A percentile compares a stretch with the other conserved stretches of the same genome.
Conservation (phyloP, 2,329 filamentous ascomycete species). For the Calonectria ilicicola region DNA sequence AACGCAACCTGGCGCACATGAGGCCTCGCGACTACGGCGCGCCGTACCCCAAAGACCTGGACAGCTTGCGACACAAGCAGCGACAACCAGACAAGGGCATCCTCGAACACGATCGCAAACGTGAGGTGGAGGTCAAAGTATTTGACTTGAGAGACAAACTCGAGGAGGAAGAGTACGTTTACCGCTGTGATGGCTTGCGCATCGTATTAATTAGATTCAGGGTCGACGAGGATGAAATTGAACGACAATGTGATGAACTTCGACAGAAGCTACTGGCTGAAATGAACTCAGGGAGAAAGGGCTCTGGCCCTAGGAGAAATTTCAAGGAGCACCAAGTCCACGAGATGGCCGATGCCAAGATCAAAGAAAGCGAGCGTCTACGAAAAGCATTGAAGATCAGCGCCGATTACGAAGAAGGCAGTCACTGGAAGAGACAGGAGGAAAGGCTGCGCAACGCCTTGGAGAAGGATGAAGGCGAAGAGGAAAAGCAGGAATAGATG, state of each 20-base stretch:
- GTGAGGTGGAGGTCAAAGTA: conserved; percentile 92
- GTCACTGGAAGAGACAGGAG: conserved; percentile 87
- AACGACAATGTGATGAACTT: conserved; percentile 65
- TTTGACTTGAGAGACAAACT: conserved; percentile 90
- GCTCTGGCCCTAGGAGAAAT: conserved; percentile 56
- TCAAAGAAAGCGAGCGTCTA: conserved; percentile 91
- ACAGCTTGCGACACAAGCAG: conserved; percentile 78
- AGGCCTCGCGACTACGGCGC: conserved; percentile 83
- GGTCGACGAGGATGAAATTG: conserved; percentile 91
- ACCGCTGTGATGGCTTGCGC: neutral
- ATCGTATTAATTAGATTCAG: conserved; percentile 53
- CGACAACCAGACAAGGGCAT: conserved; percentile 93
- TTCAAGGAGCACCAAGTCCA: conserved; percentile 96
- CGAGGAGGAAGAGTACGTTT: conserved; percentile 84
- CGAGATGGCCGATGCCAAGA: conserved; percentile 95
- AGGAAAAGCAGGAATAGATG: conserved; percentile 32
- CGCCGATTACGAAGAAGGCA: conserved; percentile 86
- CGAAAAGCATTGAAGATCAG: conserved; percentile 88
- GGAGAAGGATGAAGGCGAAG: conserved; percentile 52
- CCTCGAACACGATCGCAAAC: conserved; percentile 91
- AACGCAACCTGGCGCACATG: conserved; percentile 92
- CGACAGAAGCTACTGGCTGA: conserved; percentile 55
- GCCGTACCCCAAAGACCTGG: conserved; percentile 80
- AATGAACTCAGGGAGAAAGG: conserved; percentile 48
- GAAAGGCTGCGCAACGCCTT: conserved; percentile 67